A percentile compares a stretch with the other conserved stretches of the same genome.
Evolutionary conservation across 495 filamentous ascomycete species (phyloP).

Genomic region (Tetracladium marchalianum): DNA sequence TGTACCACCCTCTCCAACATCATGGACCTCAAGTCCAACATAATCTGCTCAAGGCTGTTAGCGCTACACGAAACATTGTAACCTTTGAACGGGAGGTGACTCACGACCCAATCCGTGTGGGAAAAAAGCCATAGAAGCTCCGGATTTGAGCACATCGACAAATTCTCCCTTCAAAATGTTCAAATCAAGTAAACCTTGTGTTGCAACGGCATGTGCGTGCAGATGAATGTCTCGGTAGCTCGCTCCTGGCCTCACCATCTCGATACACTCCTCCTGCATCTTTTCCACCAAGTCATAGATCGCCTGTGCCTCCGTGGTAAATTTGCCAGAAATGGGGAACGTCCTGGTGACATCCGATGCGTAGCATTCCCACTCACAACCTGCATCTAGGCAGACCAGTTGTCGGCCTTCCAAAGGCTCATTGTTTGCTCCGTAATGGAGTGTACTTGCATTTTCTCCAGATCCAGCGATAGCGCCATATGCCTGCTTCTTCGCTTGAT

Average conservation of each 20-base stretch:
- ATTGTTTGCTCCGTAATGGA: slow-evolving; percentile 82
- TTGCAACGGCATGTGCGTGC: slow-evolving; percentile 70
- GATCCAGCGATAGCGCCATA: slow-evolving; percentile 78
- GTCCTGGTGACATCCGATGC: slow-evolving; percentile 85
- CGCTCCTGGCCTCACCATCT: slow-evolving; percentile 61
- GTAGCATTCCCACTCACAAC: slow-evolving; percentile 70
- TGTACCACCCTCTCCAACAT: slow-evolving; percentile 78
- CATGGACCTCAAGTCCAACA: slow-evolving; percentile 91
- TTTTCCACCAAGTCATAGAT: slow-evolving; percentile 80
- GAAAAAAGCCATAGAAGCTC: slow-evolving; percentile 80
- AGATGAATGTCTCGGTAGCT: slow-evolving; percentile 81
- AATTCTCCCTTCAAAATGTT: slow-evolving; percentile 62
- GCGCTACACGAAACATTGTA: no score
- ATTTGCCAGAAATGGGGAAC: slow-evolving; percentile 72
- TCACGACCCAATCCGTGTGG: slow-evolving; percentile 69
- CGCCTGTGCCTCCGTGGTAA: slow-evolving; percentile 56
- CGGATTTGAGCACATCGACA: slow-evolving; percentile 61
- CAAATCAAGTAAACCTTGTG: slow-evolving; percentile 63
- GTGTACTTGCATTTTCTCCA: slow-evolving; percentile 67
- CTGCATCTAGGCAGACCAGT: slow-evolving; percentile 76
- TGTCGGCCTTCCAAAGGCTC: slow-evolving; percentile 54
- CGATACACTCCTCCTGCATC: slow-evolving; percentile 76
- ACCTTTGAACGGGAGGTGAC: no score
- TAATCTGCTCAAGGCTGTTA: slow-evolving; percentile 42
- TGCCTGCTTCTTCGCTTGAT: slow-evolving; percentile 66